Percentiles rank a stretch among this genome's conserved stretches.
These are phyloP conservation scores for Staphylotrichum longicolle DNA, from an alignment of 495 filamentous ascomycete genomes.

Conservation along the genomic window DNA sequence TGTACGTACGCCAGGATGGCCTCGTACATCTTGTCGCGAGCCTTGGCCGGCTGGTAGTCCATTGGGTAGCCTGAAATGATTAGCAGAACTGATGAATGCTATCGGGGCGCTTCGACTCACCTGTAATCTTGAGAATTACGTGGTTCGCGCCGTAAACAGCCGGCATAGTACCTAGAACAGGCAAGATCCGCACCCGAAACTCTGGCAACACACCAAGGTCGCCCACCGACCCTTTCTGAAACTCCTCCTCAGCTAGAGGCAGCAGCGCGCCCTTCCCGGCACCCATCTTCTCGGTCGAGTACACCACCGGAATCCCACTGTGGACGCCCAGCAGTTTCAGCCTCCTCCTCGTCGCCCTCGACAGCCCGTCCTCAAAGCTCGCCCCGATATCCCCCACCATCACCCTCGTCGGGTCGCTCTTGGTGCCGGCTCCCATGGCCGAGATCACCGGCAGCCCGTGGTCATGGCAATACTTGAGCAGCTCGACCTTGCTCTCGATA, in stretches of 20 bases:
- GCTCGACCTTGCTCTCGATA: conserved; percentile 90
- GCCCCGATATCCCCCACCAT: conserved; percentile 88
- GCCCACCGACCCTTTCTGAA: conserved; percentile 77
- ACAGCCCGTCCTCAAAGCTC: conserved; percentile 87
- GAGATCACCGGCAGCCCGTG: conserved; percentile 77
- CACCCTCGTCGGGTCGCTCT: conserved; percentile 91
- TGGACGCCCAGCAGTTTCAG: conserved; percentile 77
- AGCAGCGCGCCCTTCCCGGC: conserved; percentile 88
- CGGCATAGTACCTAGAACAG: conserved; percentile 95
- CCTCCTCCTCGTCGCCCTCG: conserved; percentile 73
- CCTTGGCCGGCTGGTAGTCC: conserved; percentile 79
- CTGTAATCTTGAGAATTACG: conserved; percentile 77
- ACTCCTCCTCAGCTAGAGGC: conserved; percentile 86
- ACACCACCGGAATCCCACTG: conserved; percentile 85
- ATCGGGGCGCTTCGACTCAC: conserved; percentile 24
- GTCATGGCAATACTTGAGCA: conserved; percentile 83
- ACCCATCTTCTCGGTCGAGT: conserved; percentile 86
- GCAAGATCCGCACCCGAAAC: conserved; percentile 89
- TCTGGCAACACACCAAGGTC: conserved; percentile 87
- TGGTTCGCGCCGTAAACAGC: conserved; percentile 92
- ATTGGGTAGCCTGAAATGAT: conserved; percentile 65
- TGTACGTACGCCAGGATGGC: conserved; percentile 69
- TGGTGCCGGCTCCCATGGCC: conserved; percentile 96
- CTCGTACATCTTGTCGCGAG: conserved; percentile 86
- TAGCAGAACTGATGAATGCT: not conserved